Percentiles rank a stretch among this genome's conserved stretches.
phyloP scores from a whole-genome alignment of 495 filamentous ascomycete genomes.

The Podospora pseudocomata region DNA sequence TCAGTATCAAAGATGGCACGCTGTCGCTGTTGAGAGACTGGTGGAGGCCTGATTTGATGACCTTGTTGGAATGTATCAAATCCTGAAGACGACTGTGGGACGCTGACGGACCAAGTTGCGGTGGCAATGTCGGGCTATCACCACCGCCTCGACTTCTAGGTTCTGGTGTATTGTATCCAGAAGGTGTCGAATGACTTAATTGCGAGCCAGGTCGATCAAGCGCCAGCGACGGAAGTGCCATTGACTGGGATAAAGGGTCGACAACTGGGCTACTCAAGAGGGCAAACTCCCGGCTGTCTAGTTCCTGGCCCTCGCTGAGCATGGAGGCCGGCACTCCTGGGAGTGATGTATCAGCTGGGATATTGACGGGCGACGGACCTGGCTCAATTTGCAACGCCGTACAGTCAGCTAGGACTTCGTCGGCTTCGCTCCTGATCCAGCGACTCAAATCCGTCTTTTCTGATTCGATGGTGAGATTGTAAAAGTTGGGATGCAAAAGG shows the following conservation, averaged over 20 bases:
- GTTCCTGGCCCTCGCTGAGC: slow-evolving; percentile 22
- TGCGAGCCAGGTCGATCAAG: slow-evolving; percentile 36
- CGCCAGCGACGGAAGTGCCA: slow-evolving; percentile 37
- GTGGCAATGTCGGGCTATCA: slow-evolving; percentile 58
- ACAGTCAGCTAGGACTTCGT: slow-evolving; percentile 67
- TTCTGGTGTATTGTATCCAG: slow-evolving; percentile 40
- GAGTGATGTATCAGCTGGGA: slow-evolving; percentile 4
- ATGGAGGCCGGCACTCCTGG: background rate
- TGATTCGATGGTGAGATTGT: slow-evolving; percentile 63
- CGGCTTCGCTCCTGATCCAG: slow-evolving; percentile 68
- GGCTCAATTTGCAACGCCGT: slow-evolving; percentile 47
- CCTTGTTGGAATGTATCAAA: slow-evolving; percentile 51
- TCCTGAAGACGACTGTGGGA: slow-evolving; percentile 52
- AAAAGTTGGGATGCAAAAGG: slow-evolving; percentile 71
- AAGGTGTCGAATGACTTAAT: slow-evolving; percentile 35
- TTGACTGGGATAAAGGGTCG: slow-evolving; percentile 41
- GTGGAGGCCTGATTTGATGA: slow-evolving; percentile 48
- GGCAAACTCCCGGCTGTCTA: slow-evolving; percentile 24
- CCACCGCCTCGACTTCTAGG: slow-evolving; percentile 36
- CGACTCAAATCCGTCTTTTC: slow-evolving; percentile 66
- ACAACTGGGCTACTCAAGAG: slow-evolving; percentile 38
- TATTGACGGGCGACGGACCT: slow-evolving; percentile 14
- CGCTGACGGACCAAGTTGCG: slow-evolving; percentile 39
- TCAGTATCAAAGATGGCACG: slow-evolving; percentile 46
- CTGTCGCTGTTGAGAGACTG: slow-evolving; percentile 50